Base-by-base conservation (phyloP, 257 asterid species). In the Solanum bulbocastanum region DNA sequence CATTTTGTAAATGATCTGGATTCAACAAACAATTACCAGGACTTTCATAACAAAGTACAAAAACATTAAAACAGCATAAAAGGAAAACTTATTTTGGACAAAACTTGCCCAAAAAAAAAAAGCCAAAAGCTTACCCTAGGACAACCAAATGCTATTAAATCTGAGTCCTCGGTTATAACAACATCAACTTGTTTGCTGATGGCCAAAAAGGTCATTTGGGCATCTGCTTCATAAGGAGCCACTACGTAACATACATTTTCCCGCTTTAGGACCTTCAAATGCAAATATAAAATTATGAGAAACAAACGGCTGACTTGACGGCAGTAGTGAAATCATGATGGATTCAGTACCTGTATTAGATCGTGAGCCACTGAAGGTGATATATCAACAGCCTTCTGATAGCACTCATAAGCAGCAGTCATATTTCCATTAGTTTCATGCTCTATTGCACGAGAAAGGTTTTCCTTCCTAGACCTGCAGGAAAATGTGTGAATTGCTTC, bases 201-300 rank as follows among this genome's bases (percentile, higher is more conserved):
- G 13, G 99, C 98, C 92, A 97, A 87, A 92, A 93, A 96, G 39
- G 99, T 94, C 99, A 97, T 95, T 88, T 97, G 98, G 42, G 99
- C 99, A 89, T 97, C 99, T 89, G 99, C 99, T 94, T 97, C 99
- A 81, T 96, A 96, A 25, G 99, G 99, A 83, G 99, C 99, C 91
- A 97, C 99, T 7, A 97, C 85, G 58, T 94, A 97, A 76, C 93
- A 87, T 60, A 97, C 94, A 10, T 92, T 93, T 89, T 96, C 98
- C 88, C 88, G 91, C 78, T 93, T 97, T 86, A 97, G 90, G 84
- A 92, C 97, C 99, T 97, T 95, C 76, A 86, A 32, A 86, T 25
- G 69, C 73, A 87, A 90, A 49, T 30, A 86, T 20, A 42, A 46
- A 30, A 87, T 72, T 36, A 75, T 75, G 27, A 81, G 76, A 39